A percentile compares a stretch with the other conserved stretches of the same genome.
Evolutionary conservation across 441 rosid genomes (phyloP).

Genomic region (Pelargonium citronellum): DNA sequence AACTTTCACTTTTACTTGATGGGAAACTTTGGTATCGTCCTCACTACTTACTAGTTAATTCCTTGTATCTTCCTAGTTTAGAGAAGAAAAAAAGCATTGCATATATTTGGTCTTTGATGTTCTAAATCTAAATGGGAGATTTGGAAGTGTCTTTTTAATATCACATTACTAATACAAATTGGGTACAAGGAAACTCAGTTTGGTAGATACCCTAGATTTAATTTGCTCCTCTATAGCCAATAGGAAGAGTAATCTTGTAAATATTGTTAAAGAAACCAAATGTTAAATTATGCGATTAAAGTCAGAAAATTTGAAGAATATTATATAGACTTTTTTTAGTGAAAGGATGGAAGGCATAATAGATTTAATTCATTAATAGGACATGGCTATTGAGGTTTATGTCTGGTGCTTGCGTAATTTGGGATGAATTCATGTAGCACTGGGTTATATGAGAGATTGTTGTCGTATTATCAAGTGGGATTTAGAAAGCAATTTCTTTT

Average conservation of each 20-base stretch:
- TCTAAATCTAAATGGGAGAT: neutral
- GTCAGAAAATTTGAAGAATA: neutral
- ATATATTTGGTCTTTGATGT: neutral
- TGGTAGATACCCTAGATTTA: neutral
- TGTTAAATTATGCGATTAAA: neutral
- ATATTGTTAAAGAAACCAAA: neutral
- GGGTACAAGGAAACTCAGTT: neutral
- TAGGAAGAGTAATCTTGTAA: neutral
- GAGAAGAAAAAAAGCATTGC: neutral
- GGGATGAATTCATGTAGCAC: neutral
- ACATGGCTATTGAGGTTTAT: neutral
- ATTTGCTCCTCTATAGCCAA: neutral
- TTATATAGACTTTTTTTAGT: neutral
- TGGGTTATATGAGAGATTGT: neutral
- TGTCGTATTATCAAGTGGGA: neutral
- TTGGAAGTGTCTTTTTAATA: neutral
- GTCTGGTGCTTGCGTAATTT: neutral
- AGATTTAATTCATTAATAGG: neutral
- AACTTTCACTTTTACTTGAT: neutral
- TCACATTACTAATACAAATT: neutral
- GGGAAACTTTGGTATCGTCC: neutral
- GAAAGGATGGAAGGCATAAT: neutral
- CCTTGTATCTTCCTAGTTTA: neutral
- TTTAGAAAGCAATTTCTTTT: neutral
- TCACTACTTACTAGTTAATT: neutral